These are phyloP conservation scores for Suhomyces xylopsoci DNA, from an alignment of 805 yeast genomes.

Conservation along the genomic window DNA sequence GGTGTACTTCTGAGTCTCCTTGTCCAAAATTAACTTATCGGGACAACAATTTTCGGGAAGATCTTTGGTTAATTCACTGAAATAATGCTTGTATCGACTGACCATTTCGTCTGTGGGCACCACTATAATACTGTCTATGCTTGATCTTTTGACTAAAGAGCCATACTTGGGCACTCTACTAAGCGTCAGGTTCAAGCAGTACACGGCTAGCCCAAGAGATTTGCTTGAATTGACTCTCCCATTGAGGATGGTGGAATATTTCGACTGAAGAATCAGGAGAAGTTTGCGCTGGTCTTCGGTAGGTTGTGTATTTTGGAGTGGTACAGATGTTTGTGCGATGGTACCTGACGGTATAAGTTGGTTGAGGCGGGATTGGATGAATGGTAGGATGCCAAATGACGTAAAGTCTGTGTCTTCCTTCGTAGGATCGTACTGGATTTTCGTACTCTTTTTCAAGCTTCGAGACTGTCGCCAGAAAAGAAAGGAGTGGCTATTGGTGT, in stretches of 20 bases:
- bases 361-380: conserved; percentile 20
- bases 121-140: conserved; percentile 18
- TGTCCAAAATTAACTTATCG: conserved; percentile 8
- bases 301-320: conserved; percentile 15
- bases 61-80: conserved; percentile 12
- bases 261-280: conserved; percentile 15
- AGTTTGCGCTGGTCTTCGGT: conserved; percentile 19
- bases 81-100: conserved; percentile 13
- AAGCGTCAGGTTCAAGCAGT: conserved; percentile 18
- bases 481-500: neutral
- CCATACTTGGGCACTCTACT: conserved; percentile 18
- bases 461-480: neutral
- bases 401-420: conserved; percentile 15
- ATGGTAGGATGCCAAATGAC: conserved; percentile 20
- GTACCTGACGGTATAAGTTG: too few species aligned
- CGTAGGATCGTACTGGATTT: conserved; percentile 9
- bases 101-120: conserved; percentile 24
- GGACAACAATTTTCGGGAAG: conserved; percentile 24
- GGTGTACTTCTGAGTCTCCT: conserved; percentile 5
- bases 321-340: neutral
- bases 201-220: conserved; percentile 14
- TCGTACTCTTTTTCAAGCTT: neutral
- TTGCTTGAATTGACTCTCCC: conserved; percentile 20
- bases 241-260: conserved; percentile 12
- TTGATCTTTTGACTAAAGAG: conserved; percentile 5